phyloP scores from a whole-genome alignment of 495 filamentous ascomycete genomes.

The Neurospora discreta region DNA sequence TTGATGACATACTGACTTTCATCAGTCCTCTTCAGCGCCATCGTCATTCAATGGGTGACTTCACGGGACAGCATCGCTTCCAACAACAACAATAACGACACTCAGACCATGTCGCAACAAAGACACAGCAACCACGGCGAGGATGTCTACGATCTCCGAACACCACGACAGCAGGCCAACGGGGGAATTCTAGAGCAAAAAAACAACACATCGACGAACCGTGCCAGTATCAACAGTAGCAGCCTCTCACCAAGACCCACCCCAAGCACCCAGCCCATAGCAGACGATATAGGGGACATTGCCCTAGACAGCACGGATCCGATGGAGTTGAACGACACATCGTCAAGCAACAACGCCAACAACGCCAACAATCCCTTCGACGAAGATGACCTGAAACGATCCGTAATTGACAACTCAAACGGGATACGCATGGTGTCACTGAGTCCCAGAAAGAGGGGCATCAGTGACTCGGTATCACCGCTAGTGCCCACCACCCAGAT shows the following conservation, averaged over 20 bases:
- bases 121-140: slow-evolving; percentile 5
- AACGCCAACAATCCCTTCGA: slow-evolving; percentile 4
- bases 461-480: neutral
- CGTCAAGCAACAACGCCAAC: slow-evolving; percentile 4
- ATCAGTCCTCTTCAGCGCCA: slow-evolving; percentile 39
- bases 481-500: neutral
- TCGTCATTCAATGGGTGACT: slow-evolving; percentile 45
- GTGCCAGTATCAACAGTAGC: slow-evolving; percentile 3
- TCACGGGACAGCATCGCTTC: slow-evolving; percentile 28
- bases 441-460: neutral
- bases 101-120: slow-evolving; percentile 6
- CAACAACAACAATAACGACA: slow-evolving; percentile 2
- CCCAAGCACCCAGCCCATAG: slow-evolving; percentile 13
- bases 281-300: slow-evolving; percentile 13
- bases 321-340: neutral
- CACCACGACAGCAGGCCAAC: neutral
- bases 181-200: neutral
- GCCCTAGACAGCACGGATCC: slow-evolving; percentile 1
- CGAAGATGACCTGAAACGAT: neutral
- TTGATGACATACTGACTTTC: neutral
- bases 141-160: slow-evolving; percentile 5
- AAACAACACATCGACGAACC: neutral
- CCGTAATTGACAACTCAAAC: neutral
- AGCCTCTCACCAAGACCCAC: slow-evolving; percentile 3
- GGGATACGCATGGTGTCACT: neutral